Conservation (phyloP, 129 eudicot species). For the Artemisia annua region DNA sequence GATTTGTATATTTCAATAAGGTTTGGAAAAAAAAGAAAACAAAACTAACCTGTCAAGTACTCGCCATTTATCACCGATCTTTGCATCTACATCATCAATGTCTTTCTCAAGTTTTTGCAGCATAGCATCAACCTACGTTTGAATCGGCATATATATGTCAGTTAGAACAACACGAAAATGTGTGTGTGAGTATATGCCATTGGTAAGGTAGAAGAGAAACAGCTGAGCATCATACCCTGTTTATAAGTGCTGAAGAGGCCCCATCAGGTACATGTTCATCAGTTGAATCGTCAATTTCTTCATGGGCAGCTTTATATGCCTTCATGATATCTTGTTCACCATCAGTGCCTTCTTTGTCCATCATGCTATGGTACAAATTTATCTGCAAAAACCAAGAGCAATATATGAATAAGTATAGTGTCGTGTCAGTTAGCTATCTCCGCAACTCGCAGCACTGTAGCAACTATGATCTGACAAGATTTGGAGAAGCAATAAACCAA, state of each 20-base stretch:
- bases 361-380: constrained; percentile 63
- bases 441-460: not conserved
- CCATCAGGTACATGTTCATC: not conserved
- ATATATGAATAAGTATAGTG: constrained; percentile 2
- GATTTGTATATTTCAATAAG: no score
- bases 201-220: not conserved
- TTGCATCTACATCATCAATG: constrained; percentile 96
- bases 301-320: no score
- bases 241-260: constrained; percentile 81
- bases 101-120: constrained; percentile 97
- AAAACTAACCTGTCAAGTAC: constrained; percentile 71
- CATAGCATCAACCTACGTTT: constrained; percentile 88
- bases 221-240: constrained; percentile 51
- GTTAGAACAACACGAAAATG: not conserved
- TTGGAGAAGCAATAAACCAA: constrained; percentile 11
- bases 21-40: no score
- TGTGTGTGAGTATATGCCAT: no score
- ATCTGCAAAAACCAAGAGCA: constrained; percentile 41
- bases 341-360: constrained; percentile 73
- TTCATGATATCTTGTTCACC: constrained; percentile 48
- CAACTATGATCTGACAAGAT: constrained; percentile 8
- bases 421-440: constrained; percentile 3
- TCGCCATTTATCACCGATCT: constrained; percentile 92
- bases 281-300: no score
- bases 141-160: not conserved